A percentile compares a stretch with the other conserved stretches of the same genome.
Evolutionary conservation across 495 filamentous ascomycete genomes (phyloP).

Genomic region (Penicillium paxilli): DNA sequence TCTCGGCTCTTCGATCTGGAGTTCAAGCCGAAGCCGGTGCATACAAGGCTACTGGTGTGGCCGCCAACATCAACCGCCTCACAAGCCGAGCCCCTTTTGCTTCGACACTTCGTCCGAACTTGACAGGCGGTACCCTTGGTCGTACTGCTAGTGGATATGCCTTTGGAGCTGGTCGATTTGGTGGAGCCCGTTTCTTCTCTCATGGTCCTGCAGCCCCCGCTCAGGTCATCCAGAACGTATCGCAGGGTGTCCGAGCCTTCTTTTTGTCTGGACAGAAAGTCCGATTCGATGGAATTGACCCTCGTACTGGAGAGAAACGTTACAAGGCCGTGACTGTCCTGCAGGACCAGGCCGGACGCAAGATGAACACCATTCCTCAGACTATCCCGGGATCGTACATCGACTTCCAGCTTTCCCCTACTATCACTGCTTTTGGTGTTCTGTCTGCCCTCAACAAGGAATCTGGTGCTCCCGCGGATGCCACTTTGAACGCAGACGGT

Average conservation of each 20-base stretch:
- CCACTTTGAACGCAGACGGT: constrained; percentile 71
- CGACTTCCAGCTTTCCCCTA: constrained; percentile 85
- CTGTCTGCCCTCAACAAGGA: constrained; percentile 41
- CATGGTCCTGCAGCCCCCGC: constrained; percentile 82
- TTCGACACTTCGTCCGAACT: constrained; percentile 84
- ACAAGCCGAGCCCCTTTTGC: constrained; percentile 84
- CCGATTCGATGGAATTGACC: constrained; percentile 72
- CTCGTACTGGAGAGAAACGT: constrained; percentile 68
- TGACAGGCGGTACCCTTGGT: constrained; percentile 84
- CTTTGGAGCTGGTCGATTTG: constrained; percentile 65
- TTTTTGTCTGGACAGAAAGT: constrained; percentile 83
- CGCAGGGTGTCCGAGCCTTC: constrained; percentile 85
- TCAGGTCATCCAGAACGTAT: constrained; percentile 93
- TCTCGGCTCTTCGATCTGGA: constrained; percentile 51
- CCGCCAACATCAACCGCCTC: constrained; percentile 62
- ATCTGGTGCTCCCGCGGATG: constrained; percentile 26
- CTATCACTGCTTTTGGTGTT: constrained; percentile 76
- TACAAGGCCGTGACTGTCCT: constrained; percentile 69
- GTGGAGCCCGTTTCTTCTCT: constrained; percentile 83
- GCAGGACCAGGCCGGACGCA: constrained; percentile 66
- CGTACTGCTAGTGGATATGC: constrained; percentile 87
- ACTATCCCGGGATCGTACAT: constrained; percentile 72
- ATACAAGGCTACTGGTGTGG: constrained; percentile 66
- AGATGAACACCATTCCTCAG: constrained; percentile 54
- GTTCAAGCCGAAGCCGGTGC: constrained; percentile 60